phyloP scores from a whole-genome alignment of 73 alveolate species.

The Uronychia setigera region DNA sequence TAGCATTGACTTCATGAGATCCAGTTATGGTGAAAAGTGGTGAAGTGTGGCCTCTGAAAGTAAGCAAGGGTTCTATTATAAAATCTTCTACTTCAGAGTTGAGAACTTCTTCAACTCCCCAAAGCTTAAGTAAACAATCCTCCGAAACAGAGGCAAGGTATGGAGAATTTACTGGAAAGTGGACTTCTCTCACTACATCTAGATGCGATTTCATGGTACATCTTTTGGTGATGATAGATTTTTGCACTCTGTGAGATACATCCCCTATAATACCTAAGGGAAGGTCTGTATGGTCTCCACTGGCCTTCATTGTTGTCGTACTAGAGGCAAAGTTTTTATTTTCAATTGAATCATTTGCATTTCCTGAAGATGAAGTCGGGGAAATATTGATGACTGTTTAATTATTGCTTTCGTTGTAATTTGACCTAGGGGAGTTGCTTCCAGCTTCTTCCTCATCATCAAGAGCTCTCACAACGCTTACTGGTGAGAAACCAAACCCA shows the following conservation, averaged over 20 bases:
- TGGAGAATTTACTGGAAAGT: slow-evolving; percentile 6
- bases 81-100: neutral
- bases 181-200: slow-evolving; percentile 44
- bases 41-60: slow-evolving; percentile 64
- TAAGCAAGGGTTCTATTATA: slow-evolving; percentile 48
- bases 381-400: neutral
- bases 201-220: slow-evolving; percentile 34
- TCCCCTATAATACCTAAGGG: neutral
- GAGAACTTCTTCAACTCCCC: slow-evolving; percentile 57
- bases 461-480: no score
- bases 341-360: neutral
- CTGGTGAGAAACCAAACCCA: no score
- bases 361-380: neutral
- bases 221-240: neutral
- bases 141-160: slow-evolving; percentile 81
- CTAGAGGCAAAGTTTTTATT: neutral
- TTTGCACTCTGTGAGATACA: neutral
- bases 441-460: no score
- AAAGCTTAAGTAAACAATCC: slow-evolving; percentile 79
- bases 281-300: neutral
- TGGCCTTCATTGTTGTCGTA: neutral
- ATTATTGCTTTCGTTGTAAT: neutral
- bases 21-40: slow-evolving; percentile 63
- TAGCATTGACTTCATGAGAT: neutral
- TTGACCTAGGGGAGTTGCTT: no score